Conservation (phyloP, 2,329 filamentous ascomycete species). For the Gliomastix tumulicola region DNA sequence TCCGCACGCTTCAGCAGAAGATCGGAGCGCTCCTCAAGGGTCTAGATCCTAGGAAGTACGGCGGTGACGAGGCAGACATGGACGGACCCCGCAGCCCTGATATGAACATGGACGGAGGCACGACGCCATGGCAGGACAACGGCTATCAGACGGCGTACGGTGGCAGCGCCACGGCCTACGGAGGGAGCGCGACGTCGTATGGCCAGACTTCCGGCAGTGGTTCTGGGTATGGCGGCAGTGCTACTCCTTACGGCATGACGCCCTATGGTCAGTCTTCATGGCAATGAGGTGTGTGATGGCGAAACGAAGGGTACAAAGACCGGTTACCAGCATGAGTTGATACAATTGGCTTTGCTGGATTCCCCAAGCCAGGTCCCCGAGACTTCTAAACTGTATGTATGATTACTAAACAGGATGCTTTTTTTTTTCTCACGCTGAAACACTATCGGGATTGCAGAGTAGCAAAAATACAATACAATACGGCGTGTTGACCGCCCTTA, state of each 20-base stretch:
- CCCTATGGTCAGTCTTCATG: constrained; percentile 44
- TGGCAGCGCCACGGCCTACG: constrained; percentile 59
- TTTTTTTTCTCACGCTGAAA: too few relatives aligned
- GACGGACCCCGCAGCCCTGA: constrained; percentile 62
- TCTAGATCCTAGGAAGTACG: constrained; percentile 37
- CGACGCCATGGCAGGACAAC: constrained; percentile 41
- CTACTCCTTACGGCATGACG: constrained; percentile 15
- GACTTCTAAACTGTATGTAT: too few relatives aligned
- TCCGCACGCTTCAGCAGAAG: constrained; percentile 84
- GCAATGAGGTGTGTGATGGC: constrained; percentile 16
- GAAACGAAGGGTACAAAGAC: too few relatives aligned
- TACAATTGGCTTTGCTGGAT: constrained; percentile 8
- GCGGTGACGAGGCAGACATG: constrained; percentile 51
- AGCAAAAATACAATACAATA: too few relatives aligned
- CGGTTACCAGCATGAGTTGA: too few relatives aligned
- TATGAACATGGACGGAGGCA: constrained; percentile 50
- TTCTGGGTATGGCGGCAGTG: constrained; percentile 43
- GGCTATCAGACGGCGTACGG: constrained; percentile 56
- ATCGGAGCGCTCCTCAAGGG: constrained; percentile 69
- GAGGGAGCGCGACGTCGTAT: constrained; percentile 39
- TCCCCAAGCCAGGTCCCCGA: too few relatives aligned
- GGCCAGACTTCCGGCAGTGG: constrained; percentile 48
- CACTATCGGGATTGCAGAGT: too few relatives aligned
- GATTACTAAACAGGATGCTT: too few relatives aligned
- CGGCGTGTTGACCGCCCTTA: too few relatives aligned